Conservation (phyloP, 169 alveolate species). For the Plasmodium blacklocki region DNA sequence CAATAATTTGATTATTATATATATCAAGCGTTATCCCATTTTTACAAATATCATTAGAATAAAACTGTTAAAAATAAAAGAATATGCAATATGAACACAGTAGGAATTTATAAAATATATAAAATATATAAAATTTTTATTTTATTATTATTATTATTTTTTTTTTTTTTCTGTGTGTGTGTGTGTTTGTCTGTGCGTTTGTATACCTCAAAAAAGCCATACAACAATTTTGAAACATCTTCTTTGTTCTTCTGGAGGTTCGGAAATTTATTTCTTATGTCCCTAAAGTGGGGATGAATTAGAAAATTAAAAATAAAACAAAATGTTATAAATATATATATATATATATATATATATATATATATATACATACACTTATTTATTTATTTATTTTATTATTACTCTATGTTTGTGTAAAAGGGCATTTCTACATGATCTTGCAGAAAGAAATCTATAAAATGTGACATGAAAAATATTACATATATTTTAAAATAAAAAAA, state of each 20-base stretch:
- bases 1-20: slow-evolving; percentile 70
- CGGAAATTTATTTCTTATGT: slow-evolving; percentile 28
- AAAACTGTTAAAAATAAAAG: slow-evolving; percentile 32
- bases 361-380: not conserved
- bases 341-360: not conserved
- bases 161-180: not conserved
- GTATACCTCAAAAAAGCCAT: slow-evolving; percentile 71
- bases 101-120: not conserved
- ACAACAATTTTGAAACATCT: slow-evolving; percentile 55
- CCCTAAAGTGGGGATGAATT: slow-evolving; percentile 23
- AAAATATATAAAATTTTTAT: not conserved
- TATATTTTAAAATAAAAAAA: not conserved
- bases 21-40: slow-evolving; percentile 64
- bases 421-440: slow-evolving; percentile 73
- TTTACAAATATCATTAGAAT: slow-evolving; percentile 35
- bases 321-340: not conserved
- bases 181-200: too few species aligned
- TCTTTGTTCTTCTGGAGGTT: slow-evolving; percentile 29
- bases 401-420: slow-evolving; percentile 52
- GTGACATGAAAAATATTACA: not conserved
- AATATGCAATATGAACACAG: not conserved
- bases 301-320: not conserved
- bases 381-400: not conserved
- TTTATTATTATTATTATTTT: slow-evolving; percentile 6
- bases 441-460: slow-evolving; percentile 38